Percentiles rank a stretch among this genome's conserved stretches.
Evolutionary conservation across 2,329 filamentous ascomycete species (phyloP).

Genomic region (Zasmidium citrigriseum): DNA sequence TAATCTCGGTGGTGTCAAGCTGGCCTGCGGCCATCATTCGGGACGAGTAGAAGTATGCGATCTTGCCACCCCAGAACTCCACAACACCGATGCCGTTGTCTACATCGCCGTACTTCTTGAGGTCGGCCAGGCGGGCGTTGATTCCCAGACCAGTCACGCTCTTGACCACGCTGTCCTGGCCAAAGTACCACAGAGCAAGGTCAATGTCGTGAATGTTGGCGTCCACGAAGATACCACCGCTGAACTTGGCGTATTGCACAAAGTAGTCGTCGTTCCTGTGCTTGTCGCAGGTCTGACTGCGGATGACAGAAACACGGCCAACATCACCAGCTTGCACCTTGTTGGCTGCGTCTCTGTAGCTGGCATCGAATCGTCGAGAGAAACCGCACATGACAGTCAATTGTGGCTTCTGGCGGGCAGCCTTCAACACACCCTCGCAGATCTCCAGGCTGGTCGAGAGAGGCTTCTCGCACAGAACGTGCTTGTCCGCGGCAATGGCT

Average conservation of each 20-base stretch:
- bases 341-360: slow-evolving; percentile 61
- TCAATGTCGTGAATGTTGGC: slow-evolving; percentile 72
- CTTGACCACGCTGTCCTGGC: slow-evolving; percentile 56
- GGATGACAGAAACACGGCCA: slow-evolving; percentile 61
- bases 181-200: slow-evolving; percentile 65
- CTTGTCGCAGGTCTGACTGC: slow-evolving; percentile 68
- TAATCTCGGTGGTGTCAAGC: slow-evolving; percentile 67
- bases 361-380: slow-evolving; percentile 66
- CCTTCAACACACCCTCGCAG: slow-evolving; percentile 61
- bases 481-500: slow-evolving; percentile 56
- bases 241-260: slow-evolving; percentile 65
- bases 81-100: slow-evolving; percentile 66
- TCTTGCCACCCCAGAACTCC: slow-evolving; percentile 64
- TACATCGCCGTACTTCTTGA: slow-evolving; percentile 59
- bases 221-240: slow-evolving; percentile 70
- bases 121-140: slow-evolving; percentile 60
- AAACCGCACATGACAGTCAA: slow-evolving; percentile 69
- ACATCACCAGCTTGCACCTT: slow-evolving; percentile 58
- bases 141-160: slow-evolving; percentile 59
- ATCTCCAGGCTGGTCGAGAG: slow-evolving; percentile 60
- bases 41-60: slow-evolving; percentile 64
- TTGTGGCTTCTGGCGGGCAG: slow-evolving; percentile 56
- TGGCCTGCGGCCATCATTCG: slow-evolving; percentile 70
- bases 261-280: slow-evolving; percentile 67
- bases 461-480: slow-evolving; percentile 63